Evolutionary conservation across 2,329 filamentous ascomycete species (phyloP), one percentile per base, ranked within the genome.

Genomic region (Colletotrichum sp.): DNA sequence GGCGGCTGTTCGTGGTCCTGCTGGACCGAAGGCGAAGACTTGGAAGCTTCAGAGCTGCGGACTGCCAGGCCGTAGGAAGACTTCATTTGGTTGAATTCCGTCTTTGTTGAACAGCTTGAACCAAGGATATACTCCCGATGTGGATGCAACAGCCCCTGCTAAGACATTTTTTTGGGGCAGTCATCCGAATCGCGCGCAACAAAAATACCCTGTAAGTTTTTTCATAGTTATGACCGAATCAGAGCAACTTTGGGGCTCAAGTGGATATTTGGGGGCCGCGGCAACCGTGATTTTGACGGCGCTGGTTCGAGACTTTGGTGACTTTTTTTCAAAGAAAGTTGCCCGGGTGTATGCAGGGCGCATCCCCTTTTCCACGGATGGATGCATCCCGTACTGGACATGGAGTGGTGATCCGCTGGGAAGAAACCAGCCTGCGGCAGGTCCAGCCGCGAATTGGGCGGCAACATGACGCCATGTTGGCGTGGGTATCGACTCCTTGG

Each of bases 311-410:
- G 69, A n/a, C 36, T 65, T 66, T 28, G 63, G 59, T 15, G 49
- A 36, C 59, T 62, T 64, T 21, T 34, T 44, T 44, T n/a, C 26
- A 55, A 59, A 39, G 26, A 59, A 34, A 13, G 30, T 18, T 60
- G 28, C 28, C 26, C 32, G 44, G 62, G 55, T 52, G 16, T 55
- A 62, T 39, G 60, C 68, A 76, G 57, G 59, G 26, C 59, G 24
- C 21, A 69, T 69, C 65, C 71, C 65, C 63, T 32, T 64, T 72
- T 69, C 18, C 59, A 62, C 64, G 75, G 72, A 72, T 72, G 63
- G 15, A 34, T 36, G 66, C 57, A 67, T 76, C 32, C 68, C 63
- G 75, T 65, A 39, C 60, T 62, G 15, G 9, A 21, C 26, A 49
- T 49, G 44, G 66, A 66, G 67, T 55, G 62, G 63, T 44, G 68